Evolutionary conservation across 2,329 filamentous ascomycete species (phyloP), one percentile per base, ranked within the genome.

Genomic region (Diplocarpon mali): DNA sequence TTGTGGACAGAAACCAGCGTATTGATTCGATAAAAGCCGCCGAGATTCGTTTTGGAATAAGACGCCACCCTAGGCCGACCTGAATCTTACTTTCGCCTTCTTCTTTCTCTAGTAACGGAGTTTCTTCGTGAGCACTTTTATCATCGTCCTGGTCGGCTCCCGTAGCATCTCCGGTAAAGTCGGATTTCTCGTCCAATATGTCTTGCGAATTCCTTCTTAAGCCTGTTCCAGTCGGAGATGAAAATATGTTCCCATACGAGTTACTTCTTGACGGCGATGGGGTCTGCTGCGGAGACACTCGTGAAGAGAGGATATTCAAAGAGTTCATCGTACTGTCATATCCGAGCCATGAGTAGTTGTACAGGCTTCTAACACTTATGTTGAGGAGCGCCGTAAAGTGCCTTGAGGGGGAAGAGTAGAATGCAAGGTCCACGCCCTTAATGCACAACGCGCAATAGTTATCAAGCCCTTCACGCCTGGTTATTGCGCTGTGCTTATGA

Each of bases 231-330:
- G 48, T 44, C 20, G 49, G 43, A 37, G 56, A 53, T 35, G 53
- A 46, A 11, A 60, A 45, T 28, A 58, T 53, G 45, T 60, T 72
- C 55, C 68, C 69, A 57, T 78, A 67, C 24, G 77, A 80, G 62
- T 78, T 80, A 50, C 75, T 74, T 62, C 76, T 72, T 47, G 76
- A 72, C 44, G 75, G 70, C 36, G 64, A 62, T 29, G 75, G 70
- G 56, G 70, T 77, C 47, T 75, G 67, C 44, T 76, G 65, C 54
- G 77, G 75, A 57, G 78, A 79, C 64, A 89, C 85, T 69, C 84
- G 82, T 64, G 85, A 80, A 61, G 87, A 92, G 65, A 95, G 78
- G 65, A 95, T 86, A 70, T 92, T 94, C 71, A 95, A 73, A 60
- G 89, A 94, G 80, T 95, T 95, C 90, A 95, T 95, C 69, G 75